Evolutionary conservation across 73 alveolate species (phyloP).

Genomic region (Paramecium sonneborni): DNA sequence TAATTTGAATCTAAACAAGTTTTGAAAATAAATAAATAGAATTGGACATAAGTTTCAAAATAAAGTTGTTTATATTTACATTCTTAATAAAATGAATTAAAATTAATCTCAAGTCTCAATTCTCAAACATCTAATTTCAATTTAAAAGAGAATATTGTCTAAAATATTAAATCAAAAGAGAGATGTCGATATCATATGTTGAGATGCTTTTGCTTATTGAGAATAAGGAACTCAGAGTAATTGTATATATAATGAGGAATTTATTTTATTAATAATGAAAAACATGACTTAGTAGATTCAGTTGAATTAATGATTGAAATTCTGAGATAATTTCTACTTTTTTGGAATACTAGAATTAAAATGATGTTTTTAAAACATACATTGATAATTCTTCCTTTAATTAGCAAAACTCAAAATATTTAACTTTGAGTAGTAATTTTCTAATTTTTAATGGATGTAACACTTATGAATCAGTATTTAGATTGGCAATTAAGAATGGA

Average conservation of each 20-base stretch:
- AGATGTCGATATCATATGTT: background rate
- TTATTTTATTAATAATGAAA: background rate
- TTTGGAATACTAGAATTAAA: background rate
- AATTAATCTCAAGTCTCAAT: background rate
- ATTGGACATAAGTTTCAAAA: background rate
- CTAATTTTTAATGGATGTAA: background rate
- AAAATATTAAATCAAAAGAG: background rate
- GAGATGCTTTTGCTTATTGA: background rate
- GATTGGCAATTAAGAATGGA: background rate
- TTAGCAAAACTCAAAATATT: background rate
- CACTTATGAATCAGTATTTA: background rate
- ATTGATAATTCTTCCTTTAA: background rate
- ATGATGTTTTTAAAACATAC: constrained; percentile 24
- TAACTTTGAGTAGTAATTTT: background rate
- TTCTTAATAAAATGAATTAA: background rate
- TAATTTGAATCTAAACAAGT: background rate
- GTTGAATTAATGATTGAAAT: constrained; percentile 1
- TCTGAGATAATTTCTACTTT: background rate
- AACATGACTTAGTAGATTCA: background rate
- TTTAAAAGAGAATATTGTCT: no score
- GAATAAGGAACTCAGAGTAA: background rate
- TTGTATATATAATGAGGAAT: background rate
- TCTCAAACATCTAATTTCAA: background rate
- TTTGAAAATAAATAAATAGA: background rate
- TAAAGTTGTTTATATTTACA: background rate